These are phyloP conservation scores for Agrocybe praecox DNA, from an alignment of 768 basidiomycete genomes.

Conservation along the genomic window DNA sequence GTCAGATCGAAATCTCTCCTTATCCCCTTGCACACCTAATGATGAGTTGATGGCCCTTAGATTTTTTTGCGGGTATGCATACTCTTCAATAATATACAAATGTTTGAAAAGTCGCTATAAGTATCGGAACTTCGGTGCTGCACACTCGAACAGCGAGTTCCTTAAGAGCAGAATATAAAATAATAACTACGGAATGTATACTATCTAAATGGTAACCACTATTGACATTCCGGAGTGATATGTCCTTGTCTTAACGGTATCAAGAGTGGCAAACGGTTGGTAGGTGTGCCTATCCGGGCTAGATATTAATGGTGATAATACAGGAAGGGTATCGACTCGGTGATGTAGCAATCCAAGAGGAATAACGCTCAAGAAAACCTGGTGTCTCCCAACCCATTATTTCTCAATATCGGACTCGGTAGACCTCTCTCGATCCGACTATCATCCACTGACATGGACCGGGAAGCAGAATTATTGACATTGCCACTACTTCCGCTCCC, in stretches of 20 bases:
- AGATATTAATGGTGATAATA: too few species aligned
- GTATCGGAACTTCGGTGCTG: neutral
- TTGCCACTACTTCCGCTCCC: conserved; percentile 14
- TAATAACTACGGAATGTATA: neutral
- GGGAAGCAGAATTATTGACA: conserved; percentile 7
- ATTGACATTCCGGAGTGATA: too few species aligned
- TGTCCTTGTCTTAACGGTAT: too few species aligned
- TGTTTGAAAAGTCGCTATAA: neutral
- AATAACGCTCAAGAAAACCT: conserved; percentile 9
- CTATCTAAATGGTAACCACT: neutral
- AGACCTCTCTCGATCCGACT: conserved; percentile 66
- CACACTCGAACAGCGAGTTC: neutral
- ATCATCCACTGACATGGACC: conserved; percentile 24
- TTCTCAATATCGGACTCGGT: conserved; percentile 62
- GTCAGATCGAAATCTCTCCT: neutral
- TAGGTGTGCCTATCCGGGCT: too few species aligned
- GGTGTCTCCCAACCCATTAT: conserved; percentile 15
- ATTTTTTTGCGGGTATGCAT: neutral
- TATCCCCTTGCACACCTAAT: neutral
- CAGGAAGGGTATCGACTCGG: too few species aligned
- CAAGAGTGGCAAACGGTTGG: neutral
- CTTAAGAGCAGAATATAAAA: neutral
- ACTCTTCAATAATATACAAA: neutral
- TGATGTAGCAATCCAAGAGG: neutral
- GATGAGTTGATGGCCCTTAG: neutral